These are phyloP conservation scores for Fusarium lyarnte DNA, from an alignment of 2,329 filamentous ascomycete genomes.

Conservation along the genomic window DNA sequence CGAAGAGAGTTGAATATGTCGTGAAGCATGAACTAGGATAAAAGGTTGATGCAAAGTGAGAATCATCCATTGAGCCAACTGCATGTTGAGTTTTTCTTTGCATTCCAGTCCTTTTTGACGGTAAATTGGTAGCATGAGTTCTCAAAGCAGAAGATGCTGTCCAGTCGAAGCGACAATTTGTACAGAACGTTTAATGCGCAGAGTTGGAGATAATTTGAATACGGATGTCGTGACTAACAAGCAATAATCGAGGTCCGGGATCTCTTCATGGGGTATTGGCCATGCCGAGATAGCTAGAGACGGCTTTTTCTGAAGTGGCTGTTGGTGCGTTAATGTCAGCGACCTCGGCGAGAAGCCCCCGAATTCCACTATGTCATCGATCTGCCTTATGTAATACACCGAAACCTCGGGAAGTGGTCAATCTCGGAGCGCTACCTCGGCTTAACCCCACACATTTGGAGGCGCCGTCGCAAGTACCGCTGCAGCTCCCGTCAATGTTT, in stretches of 20 bases:
- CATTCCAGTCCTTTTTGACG: constrained; percentile 25
- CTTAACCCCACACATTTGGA: constrained; percentile 41
- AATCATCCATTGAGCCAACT: not conserved
- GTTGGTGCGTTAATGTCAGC: not conserved
- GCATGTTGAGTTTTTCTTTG: constrained; percentile 1
- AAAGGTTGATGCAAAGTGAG: not conserved
- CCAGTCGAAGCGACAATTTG: not conserved
- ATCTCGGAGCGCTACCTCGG: constrained; percentile 41
- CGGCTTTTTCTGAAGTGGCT: not conserved
- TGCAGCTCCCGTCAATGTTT: constrained; percentile 29
- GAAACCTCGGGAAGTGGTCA: constrained; percentile 37
- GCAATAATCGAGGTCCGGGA: too few relatives aligned
- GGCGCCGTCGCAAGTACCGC: constrained; percentile 32
- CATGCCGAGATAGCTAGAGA: not conserved
- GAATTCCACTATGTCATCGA: not conserved
- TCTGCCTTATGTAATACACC: constrained; percentile 12
- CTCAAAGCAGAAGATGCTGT: not conserved
- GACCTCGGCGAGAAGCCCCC: too few relatives aligned
- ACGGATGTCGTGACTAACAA: not conserved
- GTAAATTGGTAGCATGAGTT: too few relatives aligned
- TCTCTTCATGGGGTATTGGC: not conserved
- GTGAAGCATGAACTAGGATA: too few relatives aligned
- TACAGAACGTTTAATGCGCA: not conserved
- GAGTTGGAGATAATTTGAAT: too few relatives aligned
- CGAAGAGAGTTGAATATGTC: not conserved